These are phyloP conservation scores for Leptographium lundbergii DNA, from an alignment of 2,329 filamentous ascomycete species.

Conservation along the genomic window DNA sequence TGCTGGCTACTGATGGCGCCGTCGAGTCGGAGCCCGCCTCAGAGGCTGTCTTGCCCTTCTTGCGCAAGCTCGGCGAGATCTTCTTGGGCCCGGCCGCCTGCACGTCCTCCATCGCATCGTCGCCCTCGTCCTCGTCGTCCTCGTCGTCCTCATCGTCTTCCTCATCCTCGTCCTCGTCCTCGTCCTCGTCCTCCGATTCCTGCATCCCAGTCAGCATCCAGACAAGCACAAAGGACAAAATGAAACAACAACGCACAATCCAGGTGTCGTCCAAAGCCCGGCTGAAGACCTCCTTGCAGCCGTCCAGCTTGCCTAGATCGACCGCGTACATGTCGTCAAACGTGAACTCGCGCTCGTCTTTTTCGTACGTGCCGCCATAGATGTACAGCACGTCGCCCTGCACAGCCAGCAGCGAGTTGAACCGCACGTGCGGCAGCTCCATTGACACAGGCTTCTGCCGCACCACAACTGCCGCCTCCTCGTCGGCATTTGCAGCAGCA, in stretches of 20 bases:
- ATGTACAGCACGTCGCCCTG: slow-evolving; percentile 90
- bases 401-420: slow-evolving; percentile 82
- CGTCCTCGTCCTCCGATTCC: slow-evolving; percentile 46
- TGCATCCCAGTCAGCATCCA: slow-evolving; percentile 17
- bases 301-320: slow-evolving; percentile 88
- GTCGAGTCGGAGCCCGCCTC: slow-evolving; percentile 28
- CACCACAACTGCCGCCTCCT: slow-evolving; percentile 42
- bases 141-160: slow-evolving; percentile 47
- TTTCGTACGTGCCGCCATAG: slow-evolving; percentile 90
- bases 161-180: slow-evolving; percentile 47
- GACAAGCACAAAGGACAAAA: slow-evolving; percentile 24
- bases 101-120: slow-evolving; percentile 35
- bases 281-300: slow-evolving; percentile 82
- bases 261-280: slow-evolving; percentile 70
- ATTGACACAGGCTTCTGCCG: slow-evolving; percentile 55
- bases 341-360: slow-evolving; percentile 86
- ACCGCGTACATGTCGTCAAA: slow-evolving; percentile 92
- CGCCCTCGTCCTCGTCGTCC: slow-evolving; percentile 39
- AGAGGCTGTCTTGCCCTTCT: slow-evolving; percentile 30
- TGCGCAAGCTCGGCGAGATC: slow-evolving; percentile 41
- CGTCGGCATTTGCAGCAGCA: slow-evolving; percentile 35
- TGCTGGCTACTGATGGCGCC: slow-evolving; percentile 31
- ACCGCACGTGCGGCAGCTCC: slow-evolving; percentile 80
- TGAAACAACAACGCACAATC: slow-evolving; percentile 42
- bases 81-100: slow-evolving; percentile 34